Percentiles rank a stretch among this genome's conserved stretches.
Conservation (phyloP, 352 stramenopile genomes). For the Globisporangium emineosum region DNA sequence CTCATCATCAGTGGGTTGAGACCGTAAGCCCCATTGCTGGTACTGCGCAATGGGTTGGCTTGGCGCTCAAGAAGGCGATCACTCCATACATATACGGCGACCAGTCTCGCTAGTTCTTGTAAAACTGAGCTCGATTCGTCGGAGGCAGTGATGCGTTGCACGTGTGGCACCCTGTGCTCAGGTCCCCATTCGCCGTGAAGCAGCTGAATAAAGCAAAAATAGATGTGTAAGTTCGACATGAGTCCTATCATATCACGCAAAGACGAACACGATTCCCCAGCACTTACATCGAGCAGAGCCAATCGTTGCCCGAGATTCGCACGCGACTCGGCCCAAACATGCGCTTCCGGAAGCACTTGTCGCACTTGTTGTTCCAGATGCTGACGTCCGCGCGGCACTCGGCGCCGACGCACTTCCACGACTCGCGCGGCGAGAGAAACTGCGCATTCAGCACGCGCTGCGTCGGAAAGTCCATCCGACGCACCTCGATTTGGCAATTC, state of each 20-base stretch:
- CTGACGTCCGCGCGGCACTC: slow-evolving; percentile 56
- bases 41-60: not conserved
- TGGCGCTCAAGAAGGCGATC: not conserved
- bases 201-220: slow-evolving; percentile 26
- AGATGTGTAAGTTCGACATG: not conserved
- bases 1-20: not conserved
- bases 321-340: slow-evolving; percentile 49
- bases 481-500: slow-evolving; percentile 53
- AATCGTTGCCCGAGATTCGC: slow-evolving; percentile 40
- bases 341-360: slow-evolving; percentile 42
- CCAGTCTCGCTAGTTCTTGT: slow-evolving; percentile 5
- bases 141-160: slow-evolving; percentile 35
- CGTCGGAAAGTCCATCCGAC: slow-evolving; percentile 39
- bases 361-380: slow-evolving; percentile 57
- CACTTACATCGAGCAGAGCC: slow-evolving; percentile 71
- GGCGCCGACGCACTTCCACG: slow-evolving; percentile 45
- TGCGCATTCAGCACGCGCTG: slow-evolving; percentile 44
- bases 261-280: not conserved
- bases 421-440: slow-evolving; percentile 38
- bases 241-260: not conserved
- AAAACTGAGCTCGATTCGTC: slow-evolving; percentile 20
- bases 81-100: not conserved
- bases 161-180: slow-evolving; percentile 33
- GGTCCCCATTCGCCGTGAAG: slow-evolving; percentile 45
- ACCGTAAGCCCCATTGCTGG: not conserved